Percentiles rank a stretch among this genome's conserved stretches.
These are phyloP conservation scores for Nelumbo lutea DNA, from an alignment of 164 flowering plant genomes.

Conservation along the genomic window DNA sequence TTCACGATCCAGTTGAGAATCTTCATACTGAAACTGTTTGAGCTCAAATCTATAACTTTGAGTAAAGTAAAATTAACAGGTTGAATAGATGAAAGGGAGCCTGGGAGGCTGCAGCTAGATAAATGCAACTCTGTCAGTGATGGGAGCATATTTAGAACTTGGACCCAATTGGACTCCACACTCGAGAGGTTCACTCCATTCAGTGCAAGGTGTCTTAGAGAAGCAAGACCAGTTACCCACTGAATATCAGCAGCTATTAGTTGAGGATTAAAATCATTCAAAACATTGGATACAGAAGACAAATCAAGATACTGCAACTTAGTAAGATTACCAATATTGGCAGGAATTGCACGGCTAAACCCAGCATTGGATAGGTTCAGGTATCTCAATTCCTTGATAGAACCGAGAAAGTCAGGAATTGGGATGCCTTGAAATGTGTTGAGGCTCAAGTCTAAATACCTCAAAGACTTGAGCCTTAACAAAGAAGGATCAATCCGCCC, in stretches of 20 bases:
- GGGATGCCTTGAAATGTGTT: slow-evolving; percentile 22
- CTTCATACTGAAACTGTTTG: slow-evolving; percentile 19
- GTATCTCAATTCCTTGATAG: slow-evolving; percentile 20
- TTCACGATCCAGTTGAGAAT: slow-evolving; percentile 26
- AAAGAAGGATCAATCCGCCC: slow-evolving; percentile 29
- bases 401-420: slow-evolving; percentile 27
- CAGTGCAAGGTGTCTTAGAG: slow-evolving; percentile 19
- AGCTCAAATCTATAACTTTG: slow-evolving; percentile 29
- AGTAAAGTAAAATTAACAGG: slow-evolving; percentile 28
- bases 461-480: slow-evolving; percentile 18
- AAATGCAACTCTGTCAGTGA: slow-evolving; percentile 21
- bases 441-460: slow-evolving; percentile 23
- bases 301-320: slow-evolving; percentile 22
- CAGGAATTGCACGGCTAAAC: slow-evolving; percentile 22
- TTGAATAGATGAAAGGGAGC: slow-evolving; percentile 10
- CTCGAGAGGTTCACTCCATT: slow-evolving; percentile 17
- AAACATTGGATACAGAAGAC: slow-evolving; percentile 6
- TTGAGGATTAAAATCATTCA: too few species aligned
- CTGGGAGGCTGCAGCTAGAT: slow-evolving; percentile 15
- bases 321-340: slow-evolving; percentile 22
- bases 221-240: slow-evolving; percentile 21
- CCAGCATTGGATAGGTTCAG: slow-evolving; percentile 30
- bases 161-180: slow-evolving; percentile 9
- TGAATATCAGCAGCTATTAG: slow-evolving; percentile 16
- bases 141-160: slow-evolving; percentile 16